Evolutionary conservation across 1,284 basidiomycete genomes (phyloP), one percentile per base, ranked within the genome.

Genomic region (Boletus mariae): DNA sequence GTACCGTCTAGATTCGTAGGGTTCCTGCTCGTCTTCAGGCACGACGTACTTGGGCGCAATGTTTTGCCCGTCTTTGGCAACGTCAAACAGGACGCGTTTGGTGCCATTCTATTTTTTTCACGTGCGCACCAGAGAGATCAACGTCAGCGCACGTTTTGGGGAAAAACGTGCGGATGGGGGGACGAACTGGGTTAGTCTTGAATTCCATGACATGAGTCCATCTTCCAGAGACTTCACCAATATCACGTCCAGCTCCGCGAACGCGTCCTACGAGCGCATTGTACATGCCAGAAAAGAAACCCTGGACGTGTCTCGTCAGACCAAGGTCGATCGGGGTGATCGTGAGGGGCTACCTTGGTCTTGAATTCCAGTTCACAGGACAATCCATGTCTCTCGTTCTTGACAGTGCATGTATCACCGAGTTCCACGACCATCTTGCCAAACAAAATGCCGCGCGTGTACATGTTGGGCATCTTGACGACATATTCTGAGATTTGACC

Each of bases 401-500:
- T 83, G 52, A 94, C 91, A n/a, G 78, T 81, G 64, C 92, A 93
- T 29, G 84, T 82, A 72, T 99, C 96, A 9, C 96, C 96, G 13
- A 99, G 79, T 74, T 99, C 96, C 47, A 98, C 78, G 17, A 98
- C 87, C 94, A 99, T 98, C 78, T 94, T 96, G 15, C 96, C 97
- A 69, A 98, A 98, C 43, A 98, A 74, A 63, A 99, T 99, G 1
- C 97, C 96, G 43, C 96, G 84, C 20, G 95, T 95, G 69, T 97
- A 98, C 90, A 96, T 96, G 75, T 96, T 97, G 32, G 94, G 94
- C 94, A 97, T 96, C 56, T 88, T 89, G 61, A 94, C 84, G 54
- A 90, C 80, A 70, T 94, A 94, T 61, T 91, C 90, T 85, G 69
- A 12, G 28, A 47, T 15, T 5, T 15, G 32, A 34, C 13, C n/a